Evolutionary conservation across 1,284 basidiomycete genomes (phyloP), one percentile per base, ranked within the genome.

Genomic region (Sphaerobolus stellatus): DNA sequence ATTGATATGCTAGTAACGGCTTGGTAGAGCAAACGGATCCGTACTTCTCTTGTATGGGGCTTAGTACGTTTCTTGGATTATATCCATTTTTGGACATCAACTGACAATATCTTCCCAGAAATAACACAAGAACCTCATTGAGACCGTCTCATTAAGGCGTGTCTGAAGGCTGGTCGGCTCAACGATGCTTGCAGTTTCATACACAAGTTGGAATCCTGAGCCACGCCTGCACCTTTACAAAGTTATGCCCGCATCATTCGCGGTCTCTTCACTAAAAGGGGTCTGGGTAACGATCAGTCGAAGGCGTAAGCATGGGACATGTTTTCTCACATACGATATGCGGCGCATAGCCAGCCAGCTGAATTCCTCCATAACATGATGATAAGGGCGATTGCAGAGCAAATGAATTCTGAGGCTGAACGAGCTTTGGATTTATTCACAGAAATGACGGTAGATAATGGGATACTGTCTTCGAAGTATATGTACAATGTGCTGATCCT

Each of bases 301-400:
- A 55, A 55, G 38, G 86, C 88, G 0, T 84, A 91, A 57, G 94
- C 91, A 0, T 97, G 92, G 92, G 92, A 98, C 64, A 78, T 98
- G 24, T 98, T 94, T 68, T 77, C 90, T 2, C 94, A 98, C 68
- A 97, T 98, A 92, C 91, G 97, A 50, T 91, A 98, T 52, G 88
- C 90, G 5, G 92, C 95, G 0, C 94, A 99, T 65, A 86, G 93
- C 0, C 72, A 76, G 2, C 94, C 96, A 0, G 85, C 90, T 58
- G 76, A 78, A 2, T 70, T 79, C 16, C 71, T 95, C 5, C 99
- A 95, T 70, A 81, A 86, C 0, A 68, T 84, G 25, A 97, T 99
- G 92, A 94, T 99, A 62, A 79, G 81, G 1, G 89, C 92, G 0
- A 98, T 96, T 61, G 88, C 87, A 0, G 75, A 71, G 4, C 62